A percentile compares a stretch with the other conserved stretches of the same genome.
Evolutionary conservation across 768 basidiomycete genomes (phyloP).

Genomic region (Rhodosporidiobolus odoratus): DNA sequence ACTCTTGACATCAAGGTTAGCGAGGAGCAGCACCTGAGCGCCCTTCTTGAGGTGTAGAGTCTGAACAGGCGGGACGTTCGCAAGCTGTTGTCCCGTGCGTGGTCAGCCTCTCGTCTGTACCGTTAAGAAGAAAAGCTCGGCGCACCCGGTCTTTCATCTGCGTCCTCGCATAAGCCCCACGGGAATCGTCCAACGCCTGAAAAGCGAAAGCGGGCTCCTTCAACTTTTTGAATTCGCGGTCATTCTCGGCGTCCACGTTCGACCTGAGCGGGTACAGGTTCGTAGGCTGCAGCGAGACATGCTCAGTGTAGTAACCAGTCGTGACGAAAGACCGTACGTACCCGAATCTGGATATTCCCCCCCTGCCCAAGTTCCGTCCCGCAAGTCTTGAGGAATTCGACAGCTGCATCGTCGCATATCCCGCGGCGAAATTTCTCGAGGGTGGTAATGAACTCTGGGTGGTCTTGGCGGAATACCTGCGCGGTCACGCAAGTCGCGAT

Average conservation of each 20-base stretch:
- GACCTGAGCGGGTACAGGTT: constrained; percentile 43
- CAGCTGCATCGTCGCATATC: constrained; percentile 30
- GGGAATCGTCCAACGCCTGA: constrained; percentile 41
- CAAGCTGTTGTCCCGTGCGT: constrained; percentile 20
- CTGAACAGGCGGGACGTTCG: constrained; percentile 45
- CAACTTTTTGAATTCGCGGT: constrained; percentile 42
- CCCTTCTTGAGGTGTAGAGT: constrained; percentile 44
- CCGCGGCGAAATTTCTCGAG: constrained; percentile 46
- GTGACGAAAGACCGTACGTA: background rate
- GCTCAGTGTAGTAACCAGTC: too few relatives aligned
- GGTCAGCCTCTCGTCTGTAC: too few relatives aligned
- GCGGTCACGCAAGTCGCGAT: background rate
- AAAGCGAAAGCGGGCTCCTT: constrained; percentile 44
- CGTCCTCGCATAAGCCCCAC: constrained; percentile 37
- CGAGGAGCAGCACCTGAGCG: constrained; percentile 50
- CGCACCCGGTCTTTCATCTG: constrained; percentile 39
- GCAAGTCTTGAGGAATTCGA: constrained; percentile 34
- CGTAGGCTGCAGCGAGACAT: constrained; percentile 18
- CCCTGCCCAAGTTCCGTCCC: constrained; percentile 37
- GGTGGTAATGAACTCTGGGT: constrained; percentile 43
- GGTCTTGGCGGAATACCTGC: constrained; percentile 46
- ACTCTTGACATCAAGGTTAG: constrained; percentile 44
- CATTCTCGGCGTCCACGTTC: constrained; percentile 48
- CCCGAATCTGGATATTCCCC: constrained; percentile 41
- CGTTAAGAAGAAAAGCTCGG: constrained; percentile 13